Evolutionary conservation across 169 alveolate species (phyloP).

Genomic region (Plasmodium gonderi): DNA sequence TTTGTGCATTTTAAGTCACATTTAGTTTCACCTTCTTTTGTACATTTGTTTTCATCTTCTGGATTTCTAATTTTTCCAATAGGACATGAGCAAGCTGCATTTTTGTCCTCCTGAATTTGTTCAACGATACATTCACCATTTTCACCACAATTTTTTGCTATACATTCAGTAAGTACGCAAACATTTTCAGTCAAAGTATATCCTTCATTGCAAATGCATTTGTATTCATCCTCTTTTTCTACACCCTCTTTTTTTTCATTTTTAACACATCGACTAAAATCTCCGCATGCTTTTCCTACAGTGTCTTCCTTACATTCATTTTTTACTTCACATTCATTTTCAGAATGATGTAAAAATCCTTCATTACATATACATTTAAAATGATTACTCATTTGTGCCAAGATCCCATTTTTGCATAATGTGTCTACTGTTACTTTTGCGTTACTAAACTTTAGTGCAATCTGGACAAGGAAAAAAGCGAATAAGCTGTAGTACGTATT

Average conservation of each 20-base stretch:
- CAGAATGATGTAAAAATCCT: background rate
- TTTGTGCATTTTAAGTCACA: constrained; percentile 21
- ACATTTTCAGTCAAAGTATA: background rate
- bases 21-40: constrained; percentile 42
- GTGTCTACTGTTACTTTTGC: constrained; percentile 32
- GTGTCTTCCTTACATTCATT: constrained; percentile 1
- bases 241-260: background rate
- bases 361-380: constrained; percentile 41
- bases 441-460: constrained; percentile 16
- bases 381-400: constrained; percentile 63
- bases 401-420: constrained; percentile 26
- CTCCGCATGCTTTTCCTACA: constrained; percentile 34
- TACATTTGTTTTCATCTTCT: constrained; percentile 16
- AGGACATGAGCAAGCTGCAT: constrained; percentile 23
- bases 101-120: background rate
- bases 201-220: background rate
- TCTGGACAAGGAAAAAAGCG: constrained; percentile 8
- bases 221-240: background rate
- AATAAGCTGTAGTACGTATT: constrained; percentile 31
- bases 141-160: constrained; percentile 5
- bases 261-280: constrained; percentile 4
- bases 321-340: constrained; percentile 27
- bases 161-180: constrained; percentile 24
- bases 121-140: constrained; percentile 45
- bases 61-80: constrained; percentile 30